Base-by-base conservation (phyloP, 2,329 filamentous ascomycete genomes). In the Colletotrichum euphorbiae region DNA sequence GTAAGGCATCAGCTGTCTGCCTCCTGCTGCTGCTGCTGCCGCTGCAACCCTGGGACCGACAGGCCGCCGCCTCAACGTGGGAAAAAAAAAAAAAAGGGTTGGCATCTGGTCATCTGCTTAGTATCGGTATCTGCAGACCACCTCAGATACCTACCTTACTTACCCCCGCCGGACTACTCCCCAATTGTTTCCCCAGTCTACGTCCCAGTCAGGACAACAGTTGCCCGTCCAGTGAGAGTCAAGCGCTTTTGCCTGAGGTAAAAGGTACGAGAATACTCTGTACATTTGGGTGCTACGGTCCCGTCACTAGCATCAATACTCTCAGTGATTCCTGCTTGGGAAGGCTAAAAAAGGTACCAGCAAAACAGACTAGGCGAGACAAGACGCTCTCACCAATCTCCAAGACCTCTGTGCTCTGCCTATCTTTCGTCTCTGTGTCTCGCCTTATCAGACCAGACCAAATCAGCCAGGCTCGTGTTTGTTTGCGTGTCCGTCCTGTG, bases 91-190 rank as follows among this genome's bases (percentile, higher is more conserved):
- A 50, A 45, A 58, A 51, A 28, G 52, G 40, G 65, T 65, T 65
- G 65, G 40, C 60, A 58, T 42, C 52, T 65, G 65, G 52, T 54
- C 65, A 58, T 54, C 65, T 68, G 65, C 52, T 65, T 58, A 45
- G 45, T 51, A 51, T 57, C 51, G 59, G 51, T 52, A 67, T 57
- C 64, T 48, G 59, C 59, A 63, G 28, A 21, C 59, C 21, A 54
- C 51, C 42, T 50, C 33, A 17, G 45, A 36, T 36, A 48, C 24
- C 15, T 36, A 48, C 24, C 15, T 36, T 51, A 11, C 36, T 21
- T 28, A 28, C 6, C 33, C 46, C 45, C 11, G 15, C 12, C 21
- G 6, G 28, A 31, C 12, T 17, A 36, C 15, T 17, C 57, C 57
- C 17, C 21, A 50, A 50, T 15, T 40, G 43, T 28, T 28, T 38